Percentiles rank a stretch among this genome's conserved stretches.
Conservation (phyloP, 345 rosid species). For the Brassica rapa region DNA sequence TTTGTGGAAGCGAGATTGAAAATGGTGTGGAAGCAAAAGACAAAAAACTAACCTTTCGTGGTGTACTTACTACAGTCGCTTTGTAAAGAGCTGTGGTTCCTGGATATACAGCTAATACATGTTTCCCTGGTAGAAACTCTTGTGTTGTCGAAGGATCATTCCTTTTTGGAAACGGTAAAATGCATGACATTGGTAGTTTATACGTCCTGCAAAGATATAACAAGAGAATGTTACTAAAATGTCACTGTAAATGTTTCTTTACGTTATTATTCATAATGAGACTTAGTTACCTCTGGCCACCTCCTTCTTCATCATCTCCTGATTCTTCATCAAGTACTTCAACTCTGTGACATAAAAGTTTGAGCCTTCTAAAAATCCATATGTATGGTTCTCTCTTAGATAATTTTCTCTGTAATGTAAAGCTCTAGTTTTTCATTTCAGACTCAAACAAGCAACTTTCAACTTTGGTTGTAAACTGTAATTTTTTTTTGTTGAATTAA, state of each 20-base stretch:
- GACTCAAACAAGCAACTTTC: too few relatives aligned
- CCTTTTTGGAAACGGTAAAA: slow-evolving; percentile 79
- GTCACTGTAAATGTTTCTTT: not conserved
- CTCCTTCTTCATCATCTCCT: slow-evolving; percentile 89
- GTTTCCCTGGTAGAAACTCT: slow-evolving; percentile 69
- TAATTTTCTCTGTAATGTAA: too few relatives aligned
- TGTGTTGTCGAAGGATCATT: slow-evolving; percentile 63
- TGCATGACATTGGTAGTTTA: slow-evolving; percentile 73
- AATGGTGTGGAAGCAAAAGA: slow-evolving; percentile 58
- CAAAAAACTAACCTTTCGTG: slow-evolving; percentile 69
- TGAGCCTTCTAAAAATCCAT: not conserved
- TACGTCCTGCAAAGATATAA: slow-evolving; percentile 58
- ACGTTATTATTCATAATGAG: not conserved
- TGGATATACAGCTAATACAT: slow-evolving; percentile 98
- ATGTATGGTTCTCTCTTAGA: not conserved
- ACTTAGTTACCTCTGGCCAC: slow-evolving; percentile 63
- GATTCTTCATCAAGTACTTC: slow-evolving; percentile 97
- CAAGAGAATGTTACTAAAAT: not conserved
- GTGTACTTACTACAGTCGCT: slow-evolving; percentile 81
- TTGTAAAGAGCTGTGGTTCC: slow-evolving; percentile 95
- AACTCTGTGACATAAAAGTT: slow-evolving; percentile 53
- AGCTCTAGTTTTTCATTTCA: too few relatives aligned
- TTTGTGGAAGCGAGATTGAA: slow-evolving; percentile 49
- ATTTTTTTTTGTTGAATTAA: too few relatives aligned
- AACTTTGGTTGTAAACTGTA: too few relatives aligned